A percentile compares a stretch with the other conserved stretches of the same genome.
phyloP scores from a whole-genome alignment of 441 rosid genomes.

The Arabidopsis lyrata region DNA sequence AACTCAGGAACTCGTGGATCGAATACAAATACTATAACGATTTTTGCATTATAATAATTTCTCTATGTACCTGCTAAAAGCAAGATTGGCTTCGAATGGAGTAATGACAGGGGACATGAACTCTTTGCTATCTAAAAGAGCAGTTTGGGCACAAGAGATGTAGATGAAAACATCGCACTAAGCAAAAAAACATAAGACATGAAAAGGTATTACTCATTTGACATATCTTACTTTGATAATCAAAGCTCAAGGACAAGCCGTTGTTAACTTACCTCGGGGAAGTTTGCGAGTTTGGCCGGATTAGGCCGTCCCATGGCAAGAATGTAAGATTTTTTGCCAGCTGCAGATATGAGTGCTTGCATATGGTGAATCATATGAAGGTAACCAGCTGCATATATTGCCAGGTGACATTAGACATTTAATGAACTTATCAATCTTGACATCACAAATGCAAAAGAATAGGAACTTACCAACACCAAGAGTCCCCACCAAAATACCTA shows the following conservation, averaged over 20 bases:
- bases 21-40: conserved; percentile 10
- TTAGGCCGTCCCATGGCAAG: no score
- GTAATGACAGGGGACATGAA: conserved; percentile 92
- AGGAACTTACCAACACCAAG: conserved; percentile 82
- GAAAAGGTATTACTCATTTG: neutral
- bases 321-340: no score
- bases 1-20: neutral
- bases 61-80: conserved; percentile 74
- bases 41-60: neutral
- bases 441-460: neutral
- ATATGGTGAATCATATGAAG: no score
- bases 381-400: no score
- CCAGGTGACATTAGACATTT: no score
- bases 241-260: no score
- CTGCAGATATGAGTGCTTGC: no score
- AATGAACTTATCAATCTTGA: no score
- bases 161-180: conserved; percentile 90
- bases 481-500: conserved; percentile 93
- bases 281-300: no score
- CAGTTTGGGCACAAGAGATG: conserved; percentile 91
- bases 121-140: conserved; percentile 92
- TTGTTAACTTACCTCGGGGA: no score
- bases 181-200: neutral
- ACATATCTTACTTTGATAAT: no score
- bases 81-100: conserved; percentile 87